Base-by-base conservation (phyloP, 2,329 filamentous ascomycete genomes). In the Nigrospora osmanthi region DNA sequence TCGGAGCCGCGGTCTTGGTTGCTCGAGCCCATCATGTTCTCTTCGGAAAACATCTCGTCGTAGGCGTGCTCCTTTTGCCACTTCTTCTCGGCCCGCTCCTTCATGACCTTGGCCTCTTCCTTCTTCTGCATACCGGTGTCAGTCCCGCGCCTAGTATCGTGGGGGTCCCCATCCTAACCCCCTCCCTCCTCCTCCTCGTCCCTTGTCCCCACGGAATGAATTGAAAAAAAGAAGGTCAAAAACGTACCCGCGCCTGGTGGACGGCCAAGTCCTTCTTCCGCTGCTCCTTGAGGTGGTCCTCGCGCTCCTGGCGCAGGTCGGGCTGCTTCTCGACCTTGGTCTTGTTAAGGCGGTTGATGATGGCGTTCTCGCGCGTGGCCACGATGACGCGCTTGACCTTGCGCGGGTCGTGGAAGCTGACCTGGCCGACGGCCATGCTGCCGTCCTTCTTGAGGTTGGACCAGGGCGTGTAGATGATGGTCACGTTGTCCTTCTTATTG, bases 401-500 rank as follows among this genome's bases (percentile, higher is more conserved):
- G 58, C 88, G 89, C 35, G 76, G 78, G 65, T 96, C 88, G 61
- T 95, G 90, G 72, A 97, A 98, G 51, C 87, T 85, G 43, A 98
- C 93, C 63, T 98, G 93, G 17, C 93, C 93, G 3, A 85, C 84
- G 15, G 88, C 90, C 93, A 98, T 98, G 63, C 85, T 88, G 30
- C 90, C 91, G 60, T 94, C 89, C 63, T 98, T 98, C 63, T 88
- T 86, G 32, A 98, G 77, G 64, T 98, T 98, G 38, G 87, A 86
- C 89, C 93, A 97, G 7, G 93, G 93, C 5, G 93, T 98, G 70
- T 98, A 98, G 59, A 98, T 94, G 59, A 98, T 67, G 14, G 89
- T 95, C 58, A 98, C 74, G 67, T 97, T 97, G 66, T 97, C 91
- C 66, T 96, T 97, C 69, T 98, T 98, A 73, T 98, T 98, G 52